These are phyloP conservation scores for Myriosclerotinia curreyana DNA, from an alignment of 2,329 filamentous ascomycete species.

Conservation along the genomic window DNA sequence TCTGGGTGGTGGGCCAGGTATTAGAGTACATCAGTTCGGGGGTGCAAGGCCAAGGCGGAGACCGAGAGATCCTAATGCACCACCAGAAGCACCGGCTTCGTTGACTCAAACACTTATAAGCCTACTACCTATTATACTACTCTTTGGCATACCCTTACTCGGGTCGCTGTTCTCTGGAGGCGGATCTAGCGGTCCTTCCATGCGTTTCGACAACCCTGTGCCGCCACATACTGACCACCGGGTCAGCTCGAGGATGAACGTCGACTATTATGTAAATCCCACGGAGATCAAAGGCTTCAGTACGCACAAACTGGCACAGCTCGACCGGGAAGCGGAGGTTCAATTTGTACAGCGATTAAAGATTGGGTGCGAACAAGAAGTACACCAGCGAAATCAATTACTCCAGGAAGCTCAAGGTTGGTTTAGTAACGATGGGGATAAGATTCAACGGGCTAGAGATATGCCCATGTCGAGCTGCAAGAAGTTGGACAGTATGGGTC, in stretches of 20 bases:
- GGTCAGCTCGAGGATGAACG: slow-evolving; percentile 64
- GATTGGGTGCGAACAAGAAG: slow-evolving; percentile 72
- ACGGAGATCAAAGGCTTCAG: slow-evolving; percentile 69
- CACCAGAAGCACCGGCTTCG: slow-evolving; percentile 50
- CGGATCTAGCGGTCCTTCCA: slow-evolving; percentile 57
- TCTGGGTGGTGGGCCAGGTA: slow-evolving; percentile 83
- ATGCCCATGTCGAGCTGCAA: slow-evolving; percentile 60
- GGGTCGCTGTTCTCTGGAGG: slow-evolving; percentile 71
- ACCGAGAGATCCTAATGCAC: slow-evolving; percentile 60
- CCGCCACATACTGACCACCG: slow-evolving; percentile 73
- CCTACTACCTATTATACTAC: slow-evolving; percentile 80
- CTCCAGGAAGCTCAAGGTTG: slow-evolving; percentile 67
- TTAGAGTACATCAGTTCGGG: slow-evolving; percentile 94
- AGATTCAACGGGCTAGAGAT: slow-evolving; percentile 48
- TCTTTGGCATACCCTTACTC: slow-evolving; percentile 82
- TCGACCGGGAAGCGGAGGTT: slow-evolving; percentile 76
- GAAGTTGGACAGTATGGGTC: slow-evolving; percentile 51
- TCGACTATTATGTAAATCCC: slow-evolving; percentile 85
- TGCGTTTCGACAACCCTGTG: slow-evolving; percentile 71
- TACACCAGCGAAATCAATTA: slow-evolving; percentile 51
- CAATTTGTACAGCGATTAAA: slow-evolving; percentile 66
- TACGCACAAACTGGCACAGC: slow-evolving; percentile 63
- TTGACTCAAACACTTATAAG: slow-evolving; percentile 59
- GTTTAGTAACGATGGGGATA: slow-evolving; percentile 63
- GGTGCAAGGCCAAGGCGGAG: slow-evolving; percentile 73